Evolutionary conservation across 352 stramenopile species (phyloP), one percentile per base, ranked within the genome.

Genomic region (Phytophthora agathidicida): DNA sequence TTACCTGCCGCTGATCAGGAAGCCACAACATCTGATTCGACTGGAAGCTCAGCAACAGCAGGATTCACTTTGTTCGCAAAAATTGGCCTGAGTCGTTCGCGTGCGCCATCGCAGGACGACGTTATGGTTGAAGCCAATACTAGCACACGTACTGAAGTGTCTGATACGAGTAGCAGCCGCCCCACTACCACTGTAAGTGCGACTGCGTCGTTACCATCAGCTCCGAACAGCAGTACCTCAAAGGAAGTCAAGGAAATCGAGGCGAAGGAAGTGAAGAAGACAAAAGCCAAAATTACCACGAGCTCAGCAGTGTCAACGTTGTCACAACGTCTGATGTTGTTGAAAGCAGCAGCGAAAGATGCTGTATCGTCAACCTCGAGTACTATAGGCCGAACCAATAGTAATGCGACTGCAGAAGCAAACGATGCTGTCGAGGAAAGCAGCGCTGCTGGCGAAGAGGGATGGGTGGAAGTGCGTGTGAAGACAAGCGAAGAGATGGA

Each of bases 401-500:
- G 52, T 39, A 73, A 47, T 9, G 43, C 24, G 6, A 33, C 49
- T 27, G 39, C 39, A 4, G 47, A 51, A 22, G 14, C 46, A 28
- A 60, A 59, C n/a, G 42, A 44, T 10, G n/a, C 58, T 5, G 56
- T 71, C 0, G 67, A 81, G 33, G 73, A 82, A 37, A 68, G 42
- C 10, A 41, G 60, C 14, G 41, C 73, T 13, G 63, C 82, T 10
- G 68, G 67, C 3, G 80, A 93, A 49, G 81, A 93, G 17, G 84
- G 90, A 35, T 94, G 84, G 86, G 75, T 95, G 7, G 77, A 93
- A 65, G 83, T 92, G 2, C 78, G 74, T 48, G 53, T 79, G 7
- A 73, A 75, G 23, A 85, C 66, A 20, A 65, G 56, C 26, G 75
- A 91, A 39, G 69, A 64, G 1, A 53, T 83, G 19, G 69, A 81